Percentiles rank a stretch among this genome's conserved stretches.
These are phyloP conservation scores for Dioszegia aurantiaca DNA, from an alignment of 768 basidiomycete species.

Conservation along the genomic window DNA sequence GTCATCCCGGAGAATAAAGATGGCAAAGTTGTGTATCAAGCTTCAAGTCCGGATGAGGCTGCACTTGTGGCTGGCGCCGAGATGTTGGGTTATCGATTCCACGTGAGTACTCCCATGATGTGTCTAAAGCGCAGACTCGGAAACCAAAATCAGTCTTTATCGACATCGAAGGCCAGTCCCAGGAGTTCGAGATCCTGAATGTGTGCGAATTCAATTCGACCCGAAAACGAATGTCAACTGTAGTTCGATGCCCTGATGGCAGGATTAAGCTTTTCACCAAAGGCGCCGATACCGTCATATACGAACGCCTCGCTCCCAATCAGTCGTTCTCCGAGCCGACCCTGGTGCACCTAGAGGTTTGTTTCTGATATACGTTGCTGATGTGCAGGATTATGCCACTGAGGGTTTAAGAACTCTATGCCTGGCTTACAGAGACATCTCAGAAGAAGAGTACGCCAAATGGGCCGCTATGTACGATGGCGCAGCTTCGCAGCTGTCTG, in stretches of 20 bases:
- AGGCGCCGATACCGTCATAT: slow-evolving; percentile 95
- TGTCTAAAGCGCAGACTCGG: slow-evolving; percentile 62
- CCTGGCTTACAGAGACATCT: slow-evolving; percentile 86
- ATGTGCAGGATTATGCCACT: slow-evolving; percentile 76
- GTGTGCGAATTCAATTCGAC: slow-evolving; percentile 99
- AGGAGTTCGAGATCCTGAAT: slow-evolving; percentile 88
- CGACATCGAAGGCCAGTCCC: slow-evolving; percentile 65
- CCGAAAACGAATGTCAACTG: slow-evolving; percentile 94
- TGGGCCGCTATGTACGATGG: slow-evolving; percentile 86
- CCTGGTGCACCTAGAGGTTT: slow-evolving; percentile 72
- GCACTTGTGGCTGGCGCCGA: slow-evolving; percentile 94
- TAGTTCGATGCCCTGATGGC: slow-evolving; percentile 81
- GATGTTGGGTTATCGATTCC: slow-evolving; percentile 84
- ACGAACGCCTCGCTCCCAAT: slow-evolving; percentile 75
- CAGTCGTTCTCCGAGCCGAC: slow-evolving; percentile 82
- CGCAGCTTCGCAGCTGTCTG: slow-evolving; percentile 85
- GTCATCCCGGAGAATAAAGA: slow-evolving; percentile 89
- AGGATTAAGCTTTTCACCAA: slow-evolving; percentile 94
- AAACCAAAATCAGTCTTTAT: slow-evolving; percentile 96
- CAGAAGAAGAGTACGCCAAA: slow-evolving; percentile 82
- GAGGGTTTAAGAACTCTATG: slow-evolving; percentile 97
- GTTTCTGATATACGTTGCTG: slow-evolving; percentile 21
- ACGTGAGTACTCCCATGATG: slow-evolving; percentile 61
- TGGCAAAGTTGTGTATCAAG: slow-evolving; percentile 89
- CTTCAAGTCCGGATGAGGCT: slow-evolving; percentile 96